Evolutionary conservation across 768 basidiomycete genomes (phyloP).

Genomic region (Pisolithus microcarpus): DNA sequence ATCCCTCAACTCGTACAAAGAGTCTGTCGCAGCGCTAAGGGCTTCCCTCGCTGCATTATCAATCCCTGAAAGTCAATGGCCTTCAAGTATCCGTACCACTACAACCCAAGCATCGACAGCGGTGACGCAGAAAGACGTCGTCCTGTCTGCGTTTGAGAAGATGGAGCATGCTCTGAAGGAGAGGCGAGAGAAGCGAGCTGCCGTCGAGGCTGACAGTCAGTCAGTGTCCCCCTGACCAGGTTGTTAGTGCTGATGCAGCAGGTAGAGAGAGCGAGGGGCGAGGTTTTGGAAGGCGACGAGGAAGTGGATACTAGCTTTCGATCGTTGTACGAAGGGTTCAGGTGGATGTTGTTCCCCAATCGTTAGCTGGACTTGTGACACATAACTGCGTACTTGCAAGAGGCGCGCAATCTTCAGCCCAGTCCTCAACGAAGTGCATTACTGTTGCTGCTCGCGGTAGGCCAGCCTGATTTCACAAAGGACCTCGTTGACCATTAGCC

Average conservation of each 20-base stretch:
- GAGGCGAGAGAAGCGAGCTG: conserved; percentile 32
- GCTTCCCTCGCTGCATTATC: conserved; percentile 37
- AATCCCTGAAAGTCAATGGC: conserved; percentile 63
- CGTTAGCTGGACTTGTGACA: conserved; percentile 19
- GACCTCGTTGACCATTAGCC: too few relatives aligned
- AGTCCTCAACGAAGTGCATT: too few relatives aligned
- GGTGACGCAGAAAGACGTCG: conserved; percentile 25
- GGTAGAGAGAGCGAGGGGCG: conserved; percentile 15
- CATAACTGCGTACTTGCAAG: too few relatives aligned
- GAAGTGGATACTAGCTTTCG: conserved; percentile 12
- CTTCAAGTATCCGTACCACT: conserved; percentile 36
- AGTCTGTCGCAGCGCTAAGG: conserved; percentile 45
- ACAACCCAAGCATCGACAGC: conserved; percentile 1
- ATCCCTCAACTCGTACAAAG: conserved; percentile 53
- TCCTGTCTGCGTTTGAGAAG: conserved; percentile 65
- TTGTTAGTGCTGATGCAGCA: conserved; percentile 9
- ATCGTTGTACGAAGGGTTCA: conserved; percentile 37
- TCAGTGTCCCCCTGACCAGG: conserved; percentile 11
- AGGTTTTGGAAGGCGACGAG: conserved; percentile 12
- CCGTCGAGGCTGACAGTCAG: conserved; percentile 32
- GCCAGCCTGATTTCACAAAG: too few relatives aligned
- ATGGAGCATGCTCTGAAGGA: conserved; percentile 51
- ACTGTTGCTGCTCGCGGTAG: too few relatives aligned
- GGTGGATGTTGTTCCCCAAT: conserved; percentile 46
- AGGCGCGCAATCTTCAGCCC: too few relatives aligned